phyloP scores from a whole-genome alignment of 2,329 filamentous ascomycete genomes.

The Pyrenochaeta sp. region DNA sequence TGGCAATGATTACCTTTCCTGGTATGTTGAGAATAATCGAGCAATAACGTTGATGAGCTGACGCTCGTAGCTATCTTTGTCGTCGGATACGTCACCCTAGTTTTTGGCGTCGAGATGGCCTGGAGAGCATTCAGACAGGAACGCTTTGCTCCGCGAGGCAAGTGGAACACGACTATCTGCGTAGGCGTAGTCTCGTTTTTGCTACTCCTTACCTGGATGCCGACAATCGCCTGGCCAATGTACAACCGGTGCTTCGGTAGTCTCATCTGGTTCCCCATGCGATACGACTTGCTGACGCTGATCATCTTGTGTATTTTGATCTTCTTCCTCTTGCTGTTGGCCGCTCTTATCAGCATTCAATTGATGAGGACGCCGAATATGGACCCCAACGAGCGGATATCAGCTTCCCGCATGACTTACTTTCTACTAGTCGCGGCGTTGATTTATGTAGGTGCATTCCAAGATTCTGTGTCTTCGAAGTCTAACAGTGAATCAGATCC shows the following conservation, averaged over 20 bases:
- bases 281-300: conserved; percentile 67
- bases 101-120: conserved; percentile 70
- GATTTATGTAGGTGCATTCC: conserved; percentile 61
- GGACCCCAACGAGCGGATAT: conserved; percentile 66
- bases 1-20: conserved; percentile 50
- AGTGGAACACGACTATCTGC: conserved; percentile 68
- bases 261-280: conserved; percentile 72
- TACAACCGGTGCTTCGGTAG: conserved; percentile 71
- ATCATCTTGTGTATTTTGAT: conserved; percentile 62
- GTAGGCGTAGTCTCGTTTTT: conserved; percentile 61
- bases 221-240: conserved; percentile 64
- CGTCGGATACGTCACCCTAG: conserved; percentile 70
- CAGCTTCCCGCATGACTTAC: conserved; percentile 75
- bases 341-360: conserved; percentile 64
- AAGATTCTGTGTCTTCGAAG: background rate
- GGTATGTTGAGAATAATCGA: conserved; percentile 36
- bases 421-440: conserved; percentile 66
- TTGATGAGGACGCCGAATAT: conserved; percentile 64
- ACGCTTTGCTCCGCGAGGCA: conserved; percentile 67
- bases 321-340: conserved; percentile 60
- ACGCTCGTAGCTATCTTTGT: conserved; percentile 67
- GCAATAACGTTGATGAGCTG: conserved; percentile 15
- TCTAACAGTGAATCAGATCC: conserved; percentile 49
- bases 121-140: conserved; percentile 63
- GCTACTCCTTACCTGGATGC: conserved; percentile 65